Evolutionary conservation across 2,329 filamentous ascomycete species (phyloP).

Genomic region (Fusarium phyllophilum): DNA sequence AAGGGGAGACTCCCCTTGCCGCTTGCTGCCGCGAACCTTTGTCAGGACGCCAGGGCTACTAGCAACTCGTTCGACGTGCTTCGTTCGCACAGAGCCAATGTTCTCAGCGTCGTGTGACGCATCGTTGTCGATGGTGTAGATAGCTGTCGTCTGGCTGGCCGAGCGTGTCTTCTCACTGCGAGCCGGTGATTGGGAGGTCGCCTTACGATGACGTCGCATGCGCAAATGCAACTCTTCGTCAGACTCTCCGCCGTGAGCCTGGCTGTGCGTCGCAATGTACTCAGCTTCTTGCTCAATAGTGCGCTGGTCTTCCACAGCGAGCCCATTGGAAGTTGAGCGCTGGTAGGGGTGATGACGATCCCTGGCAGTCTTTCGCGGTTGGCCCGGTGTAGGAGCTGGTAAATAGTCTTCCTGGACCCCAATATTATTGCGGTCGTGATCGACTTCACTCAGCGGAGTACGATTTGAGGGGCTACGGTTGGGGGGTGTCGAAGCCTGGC

Average conservation of each 20-base stretch:
- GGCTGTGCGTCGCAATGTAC: constrained; percentile 68
- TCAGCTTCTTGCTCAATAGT: constrained; percentile 69
- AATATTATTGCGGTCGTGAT: constrained; percentile 76
- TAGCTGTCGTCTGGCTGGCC: constrained; percentile 79
- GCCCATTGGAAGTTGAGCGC: constrained; percentile 61
- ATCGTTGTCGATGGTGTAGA: constrained; percentile 72
- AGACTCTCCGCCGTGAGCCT: constrained; percentile 72
- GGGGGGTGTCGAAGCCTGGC: constrained; percentile 83
- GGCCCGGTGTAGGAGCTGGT: constrained; percentile 93
- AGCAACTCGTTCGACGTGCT: constrained; percentile 65
- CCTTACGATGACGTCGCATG: constrained; percentile 74
- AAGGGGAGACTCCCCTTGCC: constrained; percentile 61
- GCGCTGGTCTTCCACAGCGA: constrained; percentile 60
- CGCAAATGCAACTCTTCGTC: constrained; percentile 87
- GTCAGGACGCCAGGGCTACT: constrained; percentile 67
- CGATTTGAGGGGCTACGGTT: constrained; percentile 80
- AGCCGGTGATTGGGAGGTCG: constrained; percentile 69
- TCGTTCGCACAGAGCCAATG: constrained; percentile 68
- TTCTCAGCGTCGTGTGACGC: constrained; percentile 78
- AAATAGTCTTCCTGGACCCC: constrained; percentile 88
- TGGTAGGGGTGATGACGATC: constrained; percentile 81
- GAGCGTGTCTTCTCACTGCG: constrained; percentile 73
- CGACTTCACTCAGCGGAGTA: constrained; percentile 92
- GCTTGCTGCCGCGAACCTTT: constrained; percentile 73
- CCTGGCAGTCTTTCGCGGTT: constrained; percentile 88